Evolutionary conservation across 345 rosid genomes (phyloP), one percentile per base, ranked within the genome.

Genomic region (Carallia brachiata): DNA sequence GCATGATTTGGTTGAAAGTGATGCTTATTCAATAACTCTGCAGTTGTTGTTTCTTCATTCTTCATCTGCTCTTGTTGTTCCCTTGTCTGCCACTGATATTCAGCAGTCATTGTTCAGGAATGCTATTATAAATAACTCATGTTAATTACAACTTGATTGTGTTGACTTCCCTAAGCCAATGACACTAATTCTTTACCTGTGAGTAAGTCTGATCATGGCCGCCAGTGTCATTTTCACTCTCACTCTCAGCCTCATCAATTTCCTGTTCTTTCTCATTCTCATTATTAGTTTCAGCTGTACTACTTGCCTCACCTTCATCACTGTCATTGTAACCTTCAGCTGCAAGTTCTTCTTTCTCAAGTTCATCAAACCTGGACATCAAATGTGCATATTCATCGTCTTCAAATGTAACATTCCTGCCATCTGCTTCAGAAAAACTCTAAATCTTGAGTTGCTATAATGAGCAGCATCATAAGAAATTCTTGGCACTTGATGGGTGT

Each of bases 351-450:
- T 90, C 92, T 77, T 76, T 80, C 85, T 95, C 99, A 76, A 95
- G 97, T 69, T 90, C 97, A 73, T 92, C 91, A 84, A 95, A 79
- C 84, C 87, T 86, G 57, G 96, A 67, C 90, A 90, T 84, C n/a
- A 90, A 73, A 32, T 82, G 82, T 37, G 77, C 87, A 84, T 79
- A 95, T 58, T 88, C 97, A 61, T 89, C 92, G 57, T 85, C 90
- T 74, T 83, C 84, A 64, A 70, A 76, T 55, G 70, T 73, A 61
- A 28, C 76, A 78, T 85, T 70, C 47, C 12, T 71, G 40, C 69
- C 68, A 61, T 78, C 83, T 71, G 78, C 61, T 52, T 71, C 77
- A 75, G 66, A 66, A 31, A 80, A 75, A 77, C 52, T 47, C 23
- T 57, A 65, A 65, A 16, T 75, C 67, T 40, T 50, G 6, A 37